Evolutionary conservation across 345 rosid species (phyloP).

Genomic region (Hevea brasiliensis): DNA sequence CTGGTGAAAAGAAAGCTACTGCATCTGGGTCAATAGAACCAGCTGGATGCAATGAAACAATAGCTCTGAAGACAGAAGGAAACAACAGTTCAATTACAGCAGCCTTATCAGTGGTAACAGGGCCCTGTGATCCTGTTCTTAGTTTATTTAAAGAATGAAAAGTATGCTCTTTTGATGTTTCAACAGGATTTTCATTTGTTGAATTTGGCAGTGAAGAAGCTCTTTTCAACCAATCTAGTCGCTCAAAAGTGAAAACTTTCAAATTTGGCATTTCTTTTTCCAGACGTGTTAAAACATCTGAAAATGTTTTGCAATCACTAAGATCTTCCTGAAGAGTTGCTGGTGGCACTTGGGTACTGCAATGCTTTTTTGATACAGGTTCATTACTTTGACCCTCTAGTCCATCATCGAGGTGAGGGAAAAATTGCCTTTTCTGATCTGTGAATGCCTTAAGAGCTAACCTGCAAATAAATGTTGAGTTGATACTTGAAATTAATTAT

Average conservation of each 20-base stretch:
- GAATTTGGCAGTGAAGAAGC: conserved; percentile 64
- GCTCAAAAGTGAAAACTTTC: conserved; percentile 65
- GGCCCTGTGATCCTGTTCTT: conserved; percentile 46
- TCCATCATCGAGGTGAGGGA: conserved; percentile 80
- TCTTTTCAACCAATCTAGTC: conserved; percentile 83
- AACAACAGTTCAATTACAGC: conserved; percentile 69
- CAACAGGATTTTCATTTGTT: conserved; percentile 57
- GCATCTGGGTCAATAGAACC: conserved; percentile 91
- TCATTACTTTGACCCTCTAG: conserved; percentile 39
- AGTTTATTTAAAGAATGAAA: conserved; percentile 56
- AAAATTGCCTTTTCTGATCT: conserved; percentile 86
- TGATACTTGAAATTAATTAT: neutral
- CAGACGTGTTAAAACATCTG: conserved; percentile 55
- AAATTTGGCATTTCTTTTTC: conserved; percentile 62
- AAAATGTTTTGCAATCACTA: conserved; percentile 52
- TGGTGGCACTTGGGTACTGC: conserved; percentile 35
- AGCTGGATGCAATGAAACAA: conserved; percentile 86
- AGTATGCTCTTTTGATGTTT: conserved; percentile 52
- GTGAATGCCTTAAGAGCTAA: conserved; percentile 93
- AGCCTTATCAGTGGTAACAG: conserved; percentile 50
- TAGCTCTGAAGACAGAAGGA: conserved; percentile 79
- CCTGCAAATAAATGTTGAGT: conserved; percentile 34
- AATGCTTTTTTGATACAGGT: conserved; percentile 48
- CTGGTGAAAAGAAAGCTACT: conserved; percentile 92
- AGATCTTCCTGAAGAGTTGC: conserved; percentile 44